phyloP scores from a whole-genome alignment of 2,329 filamentous ascomycete species.

The Pochonia chlamydosporia region DNA sequence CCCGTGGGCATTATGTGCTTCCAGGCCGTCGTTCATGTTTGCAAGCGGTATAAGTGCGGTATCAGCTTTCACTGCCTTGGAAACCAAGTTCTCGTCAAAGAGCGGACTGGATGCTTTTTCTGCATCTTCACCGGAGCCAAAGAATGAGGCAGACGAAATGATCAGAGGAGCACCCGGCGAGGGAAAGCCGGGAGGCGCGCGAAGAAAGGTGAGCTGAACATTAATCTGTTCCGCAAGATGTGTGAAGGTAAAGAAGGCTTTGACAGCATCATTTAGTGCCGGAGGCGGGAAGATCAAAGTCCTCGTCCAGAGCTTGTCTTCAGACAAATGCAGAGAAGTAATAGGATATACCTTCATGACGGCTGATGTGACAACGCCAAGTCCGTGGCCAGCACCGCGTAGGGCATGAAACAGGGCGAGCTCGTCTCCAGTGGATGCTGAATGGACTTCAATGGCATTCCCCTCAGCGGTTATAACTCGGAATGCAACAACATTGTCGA shows the following conservation, averaged over 20 bases:
- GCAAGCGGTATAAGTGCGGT: conserved; percentile 17
- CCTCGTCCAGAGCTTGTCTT: conserved; percentile 25
- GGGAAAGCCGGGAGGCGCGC: conserved; percentile 23
- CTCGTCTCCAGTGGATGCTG: conserved; percentile 16
- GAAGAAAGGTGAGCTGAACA: conserved; percentile 18
- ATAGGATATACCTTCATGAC: conserved; percentile 20
- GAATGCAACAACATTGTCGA: conserved; percentile 23
- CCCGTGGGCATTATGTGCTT: conserved; percentile 19
- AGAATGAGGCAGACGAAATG: conserved; percentile 16
- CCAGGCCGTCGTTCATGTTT: conserved; percentile 16
- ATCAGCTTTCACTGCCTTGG: conserved; percentile 15
- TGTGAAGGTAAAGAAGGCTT: not conserved
- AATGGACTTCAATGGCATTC: conserved; percentile 9
- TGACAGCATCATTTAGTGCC: conserved; percentile 15
- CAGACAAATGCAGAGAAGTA: conserved; percentile 16
- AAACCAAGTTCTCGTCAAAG: conserved; percentile 10
- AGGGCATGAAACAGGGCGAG: conserved; percentile 23
- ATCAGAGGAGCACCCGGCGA: conserved; percentile 22
- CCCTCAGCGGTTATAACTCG: conserved; percentile 20
- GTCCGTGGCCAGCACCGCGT: conserved; percentile 27
- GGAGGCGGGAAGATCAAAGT: conserved; percentile 21
- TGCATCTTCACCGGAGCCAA: conserved; percentile 18
- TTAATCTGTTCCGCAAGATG: conserved; percentile 15
- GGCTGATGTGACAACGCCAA: conserved; percentile 24
- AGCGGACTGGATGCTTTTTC: conserved; percentile 16